phyloP scores from a whole-genome alignment of 2,329 filamentous ascomycete genomes.

The Podosphaera leucotricha region DNA sequence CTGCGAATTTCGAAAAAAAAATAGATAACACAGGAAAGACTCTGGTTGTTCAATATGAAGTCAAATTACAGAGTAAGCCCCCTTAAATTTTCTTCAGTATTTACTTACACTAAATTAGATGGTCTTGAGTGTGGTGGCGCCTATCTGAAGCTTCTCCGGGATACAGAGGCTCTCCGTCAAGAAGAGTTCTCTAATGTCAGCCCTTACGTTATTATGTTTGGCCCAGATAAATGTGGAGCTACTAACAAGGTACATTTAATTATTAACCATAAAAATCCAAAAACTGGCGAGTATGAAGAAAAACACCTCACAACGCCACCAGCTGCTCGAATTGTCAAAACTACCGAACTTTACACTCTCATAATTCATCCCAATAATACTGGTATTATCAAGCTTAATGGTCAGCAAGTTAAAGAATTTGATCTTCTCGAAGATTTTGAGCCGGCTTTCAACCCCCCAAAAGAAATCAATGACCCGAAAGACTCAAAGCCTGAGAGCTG shows the following conservation, averaged over 20 bases:
- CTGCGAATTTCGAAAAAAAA: slow-evolving; percentile 90
- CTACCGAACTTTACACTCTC: slow-evolving; percentile 83
- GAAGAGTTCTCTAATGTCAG: slow-evolving; percentile 97
- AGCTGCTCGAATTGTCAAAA: slow-evolving; percentile 71
- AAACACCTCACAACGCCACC: slow-evolving; percentile 83
- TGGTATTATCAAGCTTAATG: slow-evolving; percentile 78
- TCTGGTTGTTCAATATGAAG: slow-evolving; percentile 94
- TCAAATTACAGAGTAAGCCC: slow-evolving; percentile 85
- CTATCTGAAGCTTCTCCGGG: slow-evolving; percentile 95
- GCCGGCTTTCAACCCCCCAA: slow-evolving; percentile 76
- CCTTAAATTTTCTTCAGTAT: not conserved
- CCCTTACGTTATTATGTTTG: slow-evolving; percentile 99
- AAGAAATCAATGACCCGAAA: slow-evolving; percentile 86
- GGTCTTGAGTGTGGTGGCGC: slow-evolving; percentile 94
- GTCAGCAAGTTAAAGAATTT: slow-evolving; percentile 67
- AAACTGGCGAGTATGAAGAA: slow-evolving; percentile 99
- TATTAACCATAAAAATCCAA: slow-evolving; percentile 99
- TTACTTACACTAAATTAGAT: slow-evolving; percentile 25
- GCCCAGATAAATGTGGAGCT: slow-evolving; percentile 94
- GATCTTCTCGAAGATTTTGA: slow-evolving; percentile 83
- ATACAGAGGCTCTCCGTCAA: slow-evolving; percentile 88
- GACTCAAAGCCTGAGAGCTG: slow-evolving; percentile 89
- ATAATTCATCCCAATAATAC: slow-evolving; percentile 94
- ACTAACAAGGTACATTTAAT: slow-evolving; percentile 99
- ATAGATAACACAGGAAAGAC: slow-evolving; percentile 96